Evolutionary conservation across 140 eudicot genomes (phyloP).

Genomic region (Flaveria floridana): DNA sequence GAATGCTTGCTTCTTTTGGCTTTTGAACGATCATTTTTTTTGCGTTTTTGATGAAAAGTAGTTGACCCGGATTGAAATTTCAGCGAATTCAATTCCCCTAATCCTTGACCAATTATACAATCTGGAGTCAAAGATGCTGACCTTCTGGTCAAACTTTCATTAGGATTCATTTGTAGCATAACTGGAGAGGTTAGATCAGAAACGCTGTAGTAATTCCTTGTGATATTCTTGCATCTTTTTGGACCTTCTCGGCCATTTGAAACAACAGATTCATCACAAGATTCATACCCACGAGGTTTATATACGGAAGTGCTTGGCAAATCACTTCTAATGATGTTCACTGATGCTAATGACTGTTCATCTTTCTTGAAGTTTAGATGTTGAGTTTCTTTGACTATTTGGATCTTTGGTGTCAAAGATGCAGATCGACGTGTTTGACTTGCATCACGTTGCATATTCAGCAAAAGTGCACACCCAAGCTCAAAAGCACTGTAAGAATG

Average conservation of each 20-base stretch:
- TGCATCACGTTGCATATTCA: constrained; percentile 27
- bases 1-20: constrained; percentile 15
- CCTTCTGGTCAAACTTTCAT: constrained; percentile 17
- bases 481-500: constrained; percentile 37
- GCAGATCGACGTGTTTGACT: constrained; percentile 29
- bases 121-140: constrained; percentile 32
- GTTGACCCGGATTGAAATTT: constrained; percentile 32
- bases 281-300: constrained; percentile 11
- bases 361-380: constrained; percentile 22
- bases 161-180: neutral
- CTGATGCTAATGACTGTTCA: constrained; percentile 21
- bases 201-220: constrained; percentile 29
- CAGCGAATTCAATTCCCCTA: constrained; percentile 25
- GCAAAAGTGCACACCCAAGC: constrained; percentile 35
- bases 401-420: constrained; percentile 33
- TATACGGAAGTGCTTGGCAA: constrained; percentile 11
- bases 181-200: constrained; percentile 32
- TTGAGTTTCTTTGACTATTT: constrained; percentile 19
- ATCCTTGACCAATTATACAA: constrained; percentile 8
- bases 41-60: constrained; percentile 27
- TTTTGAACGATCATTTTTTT: constrained; percentile 22
- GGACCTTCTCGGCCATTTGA: constrained; percentile 15
- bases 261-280: constrained; percentile 28
- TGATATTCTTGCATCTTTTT: constrained; percentile 17
- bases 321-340: constrained; percentile 23